Evolutionary conservation across 257 asterid genomes (phyloP), one percentile per base, ranked within the genome.

Genomic region (Plantago elongata): DNA sequence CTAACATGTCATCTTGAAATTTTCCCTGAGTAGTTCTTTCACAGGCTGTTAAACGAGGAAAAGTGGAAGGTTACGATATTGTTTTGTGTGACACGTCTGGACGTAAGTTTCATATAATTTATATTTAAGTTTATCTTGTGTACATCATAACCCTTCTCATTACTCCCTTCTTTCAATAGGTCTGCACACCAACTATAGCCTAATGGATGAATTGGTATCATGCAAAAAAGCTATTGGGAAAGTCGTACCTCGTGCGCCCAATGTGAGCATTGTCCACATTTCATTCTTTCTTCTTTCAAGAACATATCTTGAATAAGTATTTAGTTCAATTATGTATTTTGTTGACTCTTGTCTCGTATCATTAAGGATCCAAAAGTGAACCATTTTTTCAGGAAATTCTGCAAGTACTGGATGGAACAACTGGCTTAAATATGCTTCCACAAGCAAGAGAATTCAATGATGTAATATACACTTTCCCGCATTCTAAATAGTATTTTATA

Each of bases 381-480:
- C 49, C 16, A 57, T 59, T 14, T 78, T 60, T 77, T 75, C 75
- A 88, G 96, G 98, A 91, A 79, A 84, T 92, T 49, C 79, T 92
- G 72, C 95, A 68, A 72, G 98, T 89, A 66, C 65, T 92, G 75
- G 98, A 92, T 7, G 98, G 98, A 46, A 92, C 98, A 62, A 88
- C 97, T 16, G 98, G 98, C 69, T 74, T 92, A 65, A 92, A 88
- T 81, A 92, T 92, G 98, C 97, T 92, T 71, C 96, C 93, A 8
- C 99, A 92, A 81, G 99, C 97, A 57, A 81, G 97, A 69, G 99
- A 92, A 75, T 92, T 92, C 78, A 92, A 92, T 15, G 99, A 92
- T 54, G 99, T 92, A 81, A 34, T 34, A 34, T 7, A 34, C 40
- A 5, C 7, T 34, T 34, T 34, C 40, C 40, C 40, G 5, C 4